These are phyloP conservation scores for Laburnicola sp. DNA, from an alignment of 2,329 filamentous ascomycete species.

Conservation along the genomic window DNA sequence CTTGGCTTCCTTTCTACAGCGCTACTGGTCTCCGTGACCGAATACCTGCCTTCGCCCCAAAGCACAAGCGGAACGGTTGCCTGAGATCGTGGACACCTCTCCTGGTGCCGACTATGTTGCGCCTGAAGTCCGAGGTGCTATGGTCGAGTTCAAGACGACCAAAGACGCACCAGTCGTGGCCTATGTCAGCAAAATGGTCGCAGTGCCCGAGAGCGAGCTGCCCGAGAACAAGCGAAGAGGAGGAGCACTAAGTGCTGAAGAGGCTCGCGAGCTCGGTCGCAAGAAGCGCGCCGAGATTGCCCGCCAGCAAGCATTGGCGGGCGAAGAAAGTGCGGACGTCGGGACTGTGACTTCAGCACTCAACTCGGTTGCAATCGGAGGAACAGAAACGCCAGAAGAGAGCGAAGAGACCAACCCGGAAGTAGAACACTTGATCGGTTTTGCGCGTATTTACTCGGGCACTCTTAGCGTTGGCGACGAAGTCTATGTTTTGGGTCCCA, in stretches of 20 bases:
- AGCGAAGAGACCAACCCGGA: constrained; percentile 64
- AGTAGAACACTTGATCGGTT: constrained; percentile 88
- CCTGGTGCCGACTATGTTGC: constrained; percentile 76
- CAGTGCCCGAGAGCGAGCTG: constrained; percentile 87
- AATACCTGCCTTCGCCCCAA: constrained; percentile 83
- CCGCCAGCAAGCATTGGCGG: constrained; percentile 66
- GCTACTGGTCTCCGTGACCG: constrained; percentile 88
- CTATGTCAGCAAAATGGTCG: constrained; percentile 98
- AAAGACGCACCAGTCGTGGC: constrained; percentile 79
- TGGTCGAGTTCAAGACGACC: constrained; percentile 75
- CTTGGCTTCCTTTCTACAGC: constrained; percentile 96
- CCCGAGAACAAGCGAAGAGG: constrained; percentile 77
- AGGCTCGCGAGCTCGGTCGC: constrained; percentile 83
- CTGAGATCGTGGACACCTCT: constrained; percentile 75
- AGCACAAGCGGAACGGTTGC: constrained; percentile 80
- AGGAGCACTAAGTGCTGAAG: constrained; percentile 76
- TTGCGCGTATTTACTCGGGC: constrained; percentile 91
- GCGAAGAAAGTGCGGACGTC: constrained; percentile 51
- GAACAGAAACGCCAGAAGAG: constrained; percentile 38
- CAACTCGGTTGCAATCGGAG: constrained; percentile 59
- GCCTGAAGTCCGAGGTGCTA: constrained; percentile 71
- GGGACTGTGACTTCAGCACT: constrained; percentile 62
- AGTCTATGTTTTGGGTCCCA: constrained; percentile 88
- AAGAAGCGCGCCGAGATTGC: constrained; percentile 89
- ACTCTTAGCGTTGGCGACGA: constrained; percentile 86